Conservation (phyloP, 768 basidiomycete species). For the Macrolepiota albuminosa region DNA sequence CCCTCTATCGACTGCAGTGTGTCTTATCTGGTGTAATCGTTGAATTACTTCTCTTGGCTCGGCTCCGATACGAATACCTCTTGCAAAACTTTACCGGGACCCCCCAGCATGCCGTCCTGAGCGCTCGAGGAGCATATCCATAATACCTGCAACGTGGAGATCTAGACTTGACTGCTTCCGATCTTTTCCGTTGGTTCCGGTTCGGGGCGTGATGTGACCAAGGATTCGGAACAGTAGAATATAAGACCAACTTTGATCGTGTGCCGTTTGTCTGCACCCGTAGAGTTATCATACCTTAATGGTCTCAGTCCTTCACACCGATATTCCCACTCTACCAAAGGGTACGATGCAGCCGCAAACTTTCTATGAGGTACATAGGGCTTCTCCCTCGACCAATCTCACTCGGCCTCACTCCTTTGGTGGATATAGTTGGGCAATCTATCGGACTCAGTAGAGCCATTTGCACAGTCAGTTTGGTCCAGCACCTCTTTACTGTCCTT, state of each 20-base stretch:
- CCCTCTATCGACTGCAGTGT: background rate
- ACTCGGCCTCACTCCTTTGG: background rate
- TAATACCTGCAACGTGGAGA: background rate
- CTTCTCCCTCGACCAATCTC: background rate
- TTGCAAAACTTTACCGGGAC: background rate
- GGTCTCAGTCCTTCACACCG: conserved; percentile 23
- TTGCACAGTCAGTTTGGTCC: conserved; percentile 45
- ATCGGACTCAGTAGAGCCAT: conserved; percentile 55
- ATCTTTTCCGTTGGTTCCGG: conserved; percentile 29
- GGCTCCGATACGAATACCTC: background rate
- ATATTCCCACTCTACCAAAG: conserved; percentile 18
- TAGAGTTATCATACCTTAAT: conserved; percentile 7
- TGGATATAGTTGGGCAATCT: conserved; percentile 42
- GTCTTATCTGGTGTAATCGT: background rate
- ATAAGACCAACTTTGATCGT: conserved; percentile 21
- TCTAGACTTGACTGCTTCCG: conserved; percentile 10
- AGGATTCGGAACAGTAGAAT: background rate
- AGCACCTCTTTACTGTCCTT: background rate
- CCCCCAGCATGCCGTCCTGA: background rate
- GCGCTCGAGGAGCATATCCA: background rate
- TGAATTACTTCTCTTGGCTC: background rate
- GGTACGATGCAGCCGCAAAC: conserved; percentile 18
- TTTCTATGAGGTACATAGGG: conserved; percentile 31
- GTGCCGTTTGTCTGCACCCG: conserved; percentile 17
- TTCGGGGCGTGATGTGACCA: conserved; percentile 23